phyloP scores from a whole-genome alignment of 139 green algal species.

The Chlorella ohadii region DNA sequence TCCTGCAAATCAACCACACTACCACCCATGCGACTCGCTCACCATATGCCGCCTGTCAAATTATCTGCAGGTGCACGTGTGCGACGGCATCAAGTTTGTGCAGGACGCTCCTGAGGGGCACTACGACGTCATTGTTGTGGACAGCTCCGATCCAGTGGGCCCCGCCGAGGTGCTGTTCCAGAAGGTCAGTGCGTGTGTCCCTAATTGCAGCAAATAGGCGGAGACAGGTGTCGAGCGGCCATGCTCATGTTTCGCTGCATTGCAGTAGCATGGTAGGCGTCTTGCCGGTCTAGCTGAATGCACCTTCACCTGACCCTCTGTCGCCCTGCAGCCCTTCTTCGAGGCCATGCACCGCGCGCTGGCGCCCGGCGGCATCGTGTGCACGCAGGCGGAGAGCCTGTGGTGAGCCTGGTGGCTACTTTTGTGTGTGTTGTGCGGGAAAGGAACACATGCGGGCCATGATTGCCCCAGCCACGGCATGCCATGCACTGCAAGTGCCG shows the following conservation, averaged over 20 bases:
- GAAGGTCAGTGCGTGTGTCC: slow-evolving; percentile 63
- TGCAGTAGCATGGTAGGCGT: neutral
- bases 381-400: slow-evolving; percentile 92
- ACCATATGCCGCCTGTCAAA: neutral
- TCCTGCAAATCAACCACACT: neutral
- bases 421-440: no score
- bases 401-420: slow-evolving; percentile 56
- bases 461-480: no score
- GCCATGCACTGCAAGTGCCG: no score
- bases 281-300: no score
- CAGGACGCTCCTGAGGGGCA: slow-evolving; percentile 70
- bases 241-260: neutral
- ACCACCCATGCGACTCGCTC: neutral
- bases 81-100: slow-evolving; percentile 96
- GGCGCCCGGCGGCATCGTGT: slow-evolving; percentile 91
- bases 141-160: slow-evolving; percentile 97
- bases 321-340: slow-evolving; percentile 89
- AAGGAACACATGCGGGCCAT: no score
- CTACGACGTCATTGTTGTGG: slow-evolving; percentile 99
- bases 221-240: no score
- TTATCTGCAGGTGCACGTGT: slow-evolving; percentile 76
- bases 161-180: slow-evolving; percentile 95
- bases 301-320: no score
- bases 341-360: slow-evolving; percentile 92
- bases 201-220: no score